Conservation (phyloP, 257 asterid genomes). For the Buddleja alternifolia region DNA sequence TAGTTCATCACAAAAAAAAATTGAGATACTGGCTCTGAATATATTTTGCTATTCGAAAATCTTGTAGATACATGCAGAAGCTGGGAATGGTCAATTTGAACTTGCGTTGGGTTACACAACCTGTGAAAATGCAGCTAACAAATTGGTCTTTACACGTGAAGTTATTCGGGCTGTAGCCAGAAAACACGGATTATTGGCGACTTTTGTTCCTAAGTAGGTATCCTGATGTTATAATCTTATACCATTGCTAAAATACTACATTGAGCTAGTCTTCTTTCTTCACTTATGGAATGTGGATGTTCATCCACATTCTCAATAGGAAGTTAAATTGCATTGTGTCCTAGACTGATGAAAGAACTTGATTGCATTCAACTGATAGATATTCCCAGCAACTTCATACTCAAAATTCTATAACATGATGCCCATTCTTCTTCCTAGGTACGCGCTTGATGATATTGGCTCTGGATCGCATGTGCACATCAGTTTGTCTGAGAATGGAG, state of each 20-base stretch:
- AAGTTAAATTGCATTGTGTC: not conserved
- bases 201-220: conserved; percentile 91
- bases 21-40: conserved; percentile 3
- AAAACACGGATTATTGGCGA: conserved; percentile 83
- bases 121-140: conserved; percentile 73
- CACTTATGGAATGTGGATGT: conserved; percentile 21
- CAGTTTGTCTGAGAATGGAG: conserved; percentile 75
- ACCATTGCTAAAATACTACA: conserved; percentile 8
- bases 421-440: conserved; percentile 45
- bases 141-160: conserved; percentile 78
- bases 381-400: conserved; percentile 14
- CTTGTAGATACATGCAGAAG: conserved; percentile 80
- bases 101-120: conserved; percentile 67
- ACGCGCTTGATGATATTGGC: conserved; percentile 73
- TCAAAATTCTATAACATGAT: conserved; percentile 8
- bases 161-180: conserved; percentile 80
- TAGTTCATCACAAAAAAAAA: conserved; percentile 8
- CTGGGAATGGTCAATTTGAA: conserved; percentile 92
- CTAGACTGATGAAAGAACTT: no score
- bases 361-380: not conserved
- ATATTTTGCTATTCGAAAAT: conserved; percentile 28
- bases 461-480: conserved; percentile 96
- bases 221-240: not conserved
- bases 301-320: not conserved
- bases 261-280: conserved; percentile 23